phyloP scores from a whole-genome alignment of 192 early-diverging fungal species.

The Rhizophagus sp. region DNA sequence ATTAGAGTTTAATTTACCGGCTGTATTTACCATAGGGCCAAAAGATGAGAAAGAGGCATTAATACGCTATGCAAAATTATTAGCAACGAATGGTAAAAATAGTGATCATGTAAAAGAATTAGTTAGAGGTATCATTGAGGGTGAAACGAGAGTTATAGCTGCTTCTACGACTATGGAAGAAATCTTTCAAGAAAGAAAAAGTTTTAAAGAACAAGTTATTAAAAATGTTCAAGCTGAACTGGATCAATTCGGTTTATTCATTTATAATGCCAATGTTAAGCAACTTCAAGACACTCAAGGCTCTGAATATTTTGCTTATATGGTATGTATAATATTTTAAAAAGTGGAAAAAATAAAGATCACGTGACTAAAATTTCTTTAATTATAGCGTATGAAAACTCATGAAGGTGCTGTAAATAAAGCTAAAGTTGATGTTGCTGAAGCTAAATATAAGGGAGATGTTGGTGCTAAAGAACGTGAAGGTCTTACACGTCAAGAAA shows the following conservation, averaged over 20 bases:
- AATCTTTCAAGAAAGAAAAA: slow-evolving; percentile 55
- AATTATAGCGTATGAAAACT: slow-evolving; percentile 3
- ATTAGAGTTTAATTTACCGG: slow-evolving; percentile 51
- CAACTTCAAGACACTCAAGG: slow-evolving; percentile 51
- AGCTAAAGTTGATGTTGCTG: slow-evolving; percentile 60
- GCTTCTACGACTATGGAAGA: slow-evolving; percentile 59
- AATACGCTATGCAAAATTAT: slow-evolving; percentile 33
- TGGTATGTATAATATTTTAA: slow-evolving; percentile 32
- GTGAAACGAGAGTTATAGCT: slow-evolving; percentile 58
- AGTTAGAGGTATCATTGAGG: slow-evolving; percentile 55
- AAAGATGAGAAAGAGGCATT: slow-evolving; percentile 25
- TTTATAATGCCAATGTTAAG: slow-evolving; percentile 63
- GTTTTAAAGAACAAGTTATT: slow-evolving; percentile 55
- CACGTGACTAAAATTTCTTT: neutral
- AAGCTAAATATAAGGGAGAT: slow-evolving; percentile 46
- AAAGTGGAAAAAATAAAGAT: neutral
- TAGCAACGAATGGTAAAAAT: slow-evolving; percentile 26
- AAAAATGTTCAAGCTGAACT: slow-evolving; percentile 51
- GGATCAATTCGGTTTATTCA: slow-evolving; percentile 54
- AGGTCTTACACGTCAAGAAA: slow-evolving; percentile 48
- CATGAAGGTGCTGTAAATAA: slow-evolving; percentile 59
- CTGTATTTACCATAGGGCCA: slow-evolving; percentile 55
- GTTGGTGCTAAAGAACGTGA: slow-evolving; percentile 55
- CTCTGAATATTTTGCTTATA: slow-evolving; percentile 56
- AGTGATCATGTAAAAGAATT: slow-evolving; percentile 38